These are phyloP conservation scores for Wickerhamiella lipophila DNA, from an alignment of 805 yeast species.

Conservation along the genomic window DNA sequence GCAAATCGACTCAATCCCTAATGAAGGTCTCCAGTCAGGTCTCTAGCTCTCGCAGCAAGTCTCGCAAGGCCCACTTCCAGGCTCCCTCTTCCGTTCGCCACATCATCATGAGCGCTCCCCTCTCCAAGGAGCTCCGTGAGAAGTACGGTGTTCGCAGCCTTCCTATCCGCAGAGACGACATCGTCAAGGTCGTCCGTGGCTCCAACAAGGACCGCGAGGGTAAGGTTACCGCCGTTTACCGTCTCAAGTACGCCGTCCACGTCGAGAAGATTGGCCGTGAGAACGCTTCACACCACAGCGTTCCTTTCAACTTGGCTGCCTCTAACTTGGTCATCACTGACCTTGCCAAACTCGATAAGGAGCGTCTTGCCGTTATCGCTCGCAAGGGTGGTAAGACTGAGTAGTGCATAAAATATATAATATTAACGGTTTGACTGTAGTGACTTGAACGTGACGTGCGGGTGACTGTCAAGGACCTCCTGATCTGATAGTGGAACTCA, in stretches of 20 bases:
- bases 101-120: slow-evolving; percentile 91
- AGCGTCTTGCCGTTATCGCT: slow-evolving; percentile 93
- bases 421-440: slow-evolving; percentile 1
- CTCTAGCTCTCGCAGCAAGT: slow-evolving; percentile 97
- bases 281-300: slow-evolving; percentile 95
- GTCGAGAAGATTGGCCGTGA: slow-evolving; percentile 95
- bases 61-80: slow-evolving; percentile 99
- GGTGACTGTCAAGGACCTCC: no score
- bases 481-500: no score
- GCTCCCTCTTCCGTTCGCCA: slow-evolving; percentile 96
- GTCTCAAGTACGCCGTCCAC: slow-evolving; percentile 94
- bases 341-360: slow-evolving; percentile 86
- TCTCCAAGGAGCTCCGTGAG: slow-evolving; percentile 96
- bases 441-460: neutral
- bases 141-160: slow-evolving; percentile 91
- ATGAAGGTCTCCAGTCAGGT: slow-evolving; percentile 44
- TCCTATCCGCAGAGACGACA: slow-evolving; percentile 97
- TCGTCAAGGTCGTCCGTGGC: slow-evolving; percentile 93
- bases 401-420: slow-evolving; percentile 32
- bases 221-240: slow-evolving; percentile 93
- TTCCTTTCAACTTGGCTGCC: slow-evolving; percentile 95
- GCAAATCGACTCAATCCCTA: slow-evolving; percentile 5
- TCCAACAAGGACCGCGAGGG: slow-evolving; percentile 99
- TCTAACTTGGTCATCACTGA: slow-evolving; percentile 98
- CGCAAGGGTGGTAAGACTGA: slow-evolving; percentile 97